These are phyloP conservation scores for Citrus glauca DNA, from an alignment of 345 rosid genomes.

Conservation along the genomic window DNA sequence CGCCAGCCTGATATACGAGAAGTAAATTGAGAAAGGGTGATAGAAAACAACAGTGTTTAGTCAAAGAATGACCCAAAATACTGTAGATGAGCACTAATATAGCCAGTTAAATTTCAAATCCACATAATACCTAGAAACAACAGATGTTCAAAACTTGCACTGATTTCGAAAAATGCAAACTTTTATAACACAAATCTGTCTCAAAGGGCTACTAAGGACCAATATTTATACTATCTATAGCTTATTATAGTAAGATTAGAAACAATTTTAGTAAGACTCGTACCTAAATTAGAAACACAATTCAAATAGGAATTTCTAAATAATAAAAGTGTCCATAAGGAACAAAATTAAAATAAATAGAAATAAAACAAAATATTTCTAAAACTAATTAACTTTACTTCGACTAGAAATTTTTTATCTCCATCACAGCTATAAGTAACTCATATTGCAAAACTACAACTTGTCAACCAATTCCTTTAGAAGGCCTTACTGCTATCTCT, in stretches of 20 bases:
- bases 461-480: too few species aligned
- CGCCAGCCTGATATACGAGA: not conserved
- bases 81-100: not conserved
- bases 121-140: too few species aligned
- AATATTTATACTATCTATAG: not conserved
- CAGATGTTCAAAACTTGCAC: not conserved
- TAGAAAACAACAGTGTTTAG: not conserved
- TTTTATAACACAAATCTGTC: not conserved
- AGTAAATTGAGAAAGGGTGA: not conserved
- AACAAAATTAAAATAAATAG: not conserved
- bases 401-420: too few species aligned
- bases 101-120: not conserved
- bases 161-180: not conserved
- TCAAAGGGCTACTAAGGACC: not conserved
- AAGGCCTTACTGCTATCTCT: too few species aligned
- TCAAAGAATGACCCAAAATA: not conserved
- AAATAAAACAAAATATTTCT: not conserved
- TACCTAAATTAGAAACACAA: not conserved
- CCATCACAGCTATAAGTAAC: not conserved
- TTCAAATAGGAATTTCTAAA: too few species aligned
- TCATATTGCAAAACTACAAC: too few species aligned
- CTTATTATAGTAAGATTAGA: not conserved
- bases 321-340: not conserved
- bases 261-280: not conserved
- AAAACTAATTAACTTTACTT: not conserved